phyloP scores from a whole-genome alignment of 805 yeast genomes.

The Cyberlindnera nakhonratchasimensis region DNA sequence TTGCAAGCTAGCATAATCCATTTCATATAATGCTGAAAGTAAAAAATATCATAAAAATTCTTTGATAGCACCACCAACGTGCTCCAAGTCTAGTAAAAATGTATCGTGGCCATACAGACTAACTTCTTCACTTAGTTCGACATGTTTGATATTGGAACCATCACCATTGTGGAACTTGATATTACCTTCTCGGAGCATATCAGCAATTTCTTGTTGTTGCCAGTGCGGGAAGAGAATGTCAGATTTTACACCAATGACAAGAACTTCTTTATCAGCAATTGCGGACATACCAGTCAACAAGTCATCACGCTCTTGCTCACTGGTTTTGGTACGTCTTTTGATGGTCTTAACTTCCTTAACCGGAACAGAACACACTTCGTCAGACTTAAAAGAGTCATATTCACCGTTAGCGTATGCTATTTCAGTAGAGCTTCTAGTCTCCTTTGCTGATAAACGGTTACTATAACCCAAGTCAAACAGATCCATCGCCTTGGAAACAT shows the following conservation, averaged over 20 bases:
- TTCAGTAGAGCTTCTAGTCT: constrained; percentile 31
- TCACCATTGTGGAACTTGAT: constrained; percentile 31
- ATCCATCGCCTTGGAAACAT: constrained; percentile 93
- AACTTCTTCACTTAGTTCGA: constrained; percentile 71
- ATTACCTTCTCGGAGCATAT: constrained; percentile 43
- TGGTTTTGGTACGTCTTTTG: constrained; percentile 46
- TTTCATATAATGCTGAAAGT: no score
- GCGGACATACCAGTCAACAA: constrained; percentile 60
- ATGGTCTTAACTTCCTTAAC: constrained; percentile 51
- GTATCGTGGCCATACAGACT: constrained; percentile 92
- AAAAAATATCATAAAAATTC: constrained; percentile 42
- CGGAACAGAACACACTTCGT: constrained; percentile 36
- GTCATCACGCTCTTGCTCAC: constrained; percentile 58
- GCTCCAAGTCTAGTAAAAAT: constrained; percentile 71
- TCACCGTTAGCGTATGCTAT: constrained; percentile 29
- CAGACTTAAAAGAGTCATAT: constrained; percentile 22
- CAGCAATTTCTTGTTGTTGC: constrained; percentile 85
- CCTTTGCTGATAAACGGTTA: constrained; percentile 49
- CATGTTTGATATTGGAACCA: constrained; percentile 47
- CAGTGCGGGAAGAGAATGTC: constrained; percentile 90
- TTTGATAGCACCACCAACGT: constrained; percentile 75
- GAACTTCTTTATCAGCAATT: constrained; percentile 58
- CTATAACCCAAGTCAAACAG: constrained; percentile 70
- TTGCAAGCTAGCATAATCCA: no score
- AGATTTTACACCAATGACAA: constrained; percentile 89